Base-by-base conservation (phyloP, 2,329 filamentous ascomycete species). In the Cordyceps sp. region DNA sequence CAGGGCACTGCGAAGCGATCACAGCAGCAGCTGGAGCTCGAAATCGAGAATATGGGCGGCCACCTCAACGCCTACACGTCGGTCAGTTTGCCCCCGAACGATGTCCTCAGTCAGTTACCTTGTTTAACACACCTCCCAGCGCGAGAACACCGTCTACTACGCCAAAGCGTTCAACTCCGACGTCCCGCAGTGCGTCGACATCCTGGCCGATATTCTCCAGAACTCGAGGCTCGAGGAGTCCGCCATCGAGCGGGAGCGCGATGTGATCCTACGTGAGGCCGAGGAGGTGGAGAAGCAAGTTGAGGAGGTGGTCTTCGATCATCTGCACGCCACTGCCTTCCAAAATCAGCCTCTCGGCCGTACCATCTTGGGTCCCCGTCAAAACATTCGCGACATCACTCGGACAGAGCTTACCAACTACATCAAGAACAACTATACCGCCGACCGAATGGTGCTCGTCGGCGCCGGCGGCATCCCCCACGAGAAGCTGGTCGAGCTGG, bases 251-350 rank as follows among this genome's bases (percentile, higher is more conserved):
- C 81, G 92, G 46, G 90, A 98, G 70, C 81, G 90, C 55, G 88
- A 94, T 64, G 92, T 98, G 53, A 98, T 98, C 56, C 76, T 98
- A 50, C 80, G 90, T 52, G 90, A 98, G 64, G 90, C 93, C 50
- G 90, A 98, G 66, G 90, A 98, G 70, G 92, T 98, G 45, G 90
- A 98, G 73, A 98, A 98, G 75, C 88, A 96, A 68, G 69, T 96
- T 37, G 92, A 98, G 68, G 90, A 98, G 66, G 90, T 98, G 45
- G 92, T 98, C 38, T 98, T 98, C 53, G 90, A 98, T 65, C 90
- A 98, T 64, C 71, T 98, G 37, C 90, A 98, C 64, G 88, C 90
- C 52, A 98, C 90, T 47, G 92, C 90, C 50, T 98, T 83, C 76
- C 86, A 94, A 68, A 71, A 78, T 56, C 90, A 98, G 68, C 80